Evolutionary conservation across 2,329 filamentous ascomycete genomes (phyloP).

Genomic region (Phialophora macrospora): DNA sequence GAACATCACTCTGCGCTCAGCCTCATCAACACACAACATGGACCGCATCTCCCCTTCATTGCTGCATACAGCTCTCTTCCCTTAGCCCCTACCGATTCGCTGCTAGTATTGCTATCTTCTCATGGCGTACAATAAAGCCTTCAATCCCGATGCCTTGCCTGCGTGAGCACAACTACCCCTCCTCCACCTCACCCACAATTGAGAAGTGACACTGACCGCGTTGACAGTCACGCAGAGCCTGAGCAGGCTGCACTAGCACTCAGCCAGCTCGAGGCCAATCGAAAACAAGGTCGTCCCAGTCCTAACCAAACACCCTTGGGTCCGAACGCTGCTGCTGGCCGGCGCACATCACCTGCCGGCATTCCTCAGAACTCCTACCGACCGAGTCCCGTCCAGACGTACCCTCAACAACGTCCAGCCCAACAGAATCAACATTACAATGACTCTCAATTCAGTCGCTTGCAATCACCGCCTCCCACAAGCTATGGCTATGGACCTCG

Average conservation of each 20-base stretch:
- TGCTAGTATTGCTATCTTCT: neutral
- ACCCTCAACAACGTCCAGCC: slow-evolving; percentile 28
- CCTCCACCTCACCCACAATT: slow-evolving; percentile 28
- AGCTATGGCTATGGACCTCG: slow-evolving; percentile 59
- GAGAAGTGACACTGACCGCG: slow-evolving; percentile 37
- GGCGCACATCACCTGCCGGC: slow-evolving; percentile 39
- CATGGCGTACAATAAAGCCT: slow-evolving; percentile 94
- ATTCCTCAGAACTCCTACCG: slow-evolving; percentile 25
- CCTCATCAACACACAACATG: slow-evolving; percentile 13
- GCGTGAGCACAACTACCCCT: slow-evolving; percentile 64
- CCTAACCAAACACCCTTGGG: slow-evolving; percentile 40
- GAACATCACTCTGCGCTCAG: slow-evolving; percentile 15
- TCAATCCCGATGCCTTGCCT: slow-evolving; percentile 93
- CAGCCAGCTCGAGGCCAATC: slow-evolving; percentile 38
- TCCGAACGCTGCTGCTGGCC: slow-evolving; percentile 27
- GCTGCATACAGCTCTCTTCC: neutral
- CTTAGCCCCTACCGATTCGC: neutral
- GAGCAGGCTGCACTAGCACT: slow-evolving; percentile 61
- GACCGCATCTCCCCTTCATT: neutral
- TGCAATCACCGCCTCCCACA: slow-evolving; percentile 50
- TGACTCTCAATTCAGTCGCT: slow-evolving; percentile 31
- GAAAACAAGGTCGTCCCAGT: slow-evolving; percentile 28
- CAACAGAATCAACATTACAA: slow-evolving; percentile 31
- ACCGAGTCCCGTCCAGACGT: slow-evolving; percentile 30
- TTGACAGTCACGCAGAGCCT: slow-evolving; percentile 71